Percentiles rank a stretch among this genome's conserved stretches.
phyloP scores from a whole-genome alignment of 2,329 filamentous ascomycete genomes.

The Sordariomycetes sp. region DNA sequence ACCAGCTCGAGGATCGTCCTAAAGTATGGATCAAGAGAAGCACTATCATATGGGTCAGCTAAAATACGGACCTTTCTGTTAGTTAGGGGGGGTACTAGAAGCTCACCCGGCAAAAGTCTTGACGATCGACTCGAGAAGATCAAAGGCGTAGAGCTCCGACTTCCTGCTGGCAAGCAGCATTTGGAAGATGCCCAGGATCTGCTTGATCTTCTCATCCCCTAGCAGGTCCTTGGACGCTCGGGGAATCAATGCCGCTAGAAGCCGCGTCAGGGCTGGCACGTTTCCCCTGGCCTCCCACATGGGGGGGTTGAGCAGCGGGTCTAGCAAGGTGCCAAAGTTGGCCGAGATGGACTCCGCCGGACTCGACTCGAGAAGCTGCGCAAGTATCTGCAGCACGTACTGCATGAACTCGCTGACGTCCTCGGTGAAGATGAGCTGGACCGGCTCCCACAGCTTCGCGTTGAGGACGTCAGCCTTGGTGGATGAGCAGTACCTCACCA shows the following conservation, averaged over 20 bases:
- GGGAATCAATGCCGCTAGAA: slow-evolving; percentile 75
- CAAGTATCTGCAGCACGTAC: slow-evolving; percentile 92
- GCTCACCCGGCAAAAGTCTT: slow-evolving; percentile 61
- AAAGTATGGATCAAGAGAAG: slow-evolving; percentile 65
- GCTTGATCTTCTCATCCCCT: slow-evolving; percentile 70
- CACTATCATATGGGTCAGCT: slow-evolving; percentile 25
- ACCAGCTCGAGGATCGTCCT: slow-evolving; percentile 70
- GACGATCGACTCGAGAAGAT: slow-evolving; percentile 75
- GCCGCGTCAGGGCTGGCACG: slow-evolving; percentile 77
- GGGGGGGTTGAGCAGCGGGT: slow-evolving; percentile 66
- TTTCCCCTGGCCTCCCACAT: slow-evolving; percentile 92
- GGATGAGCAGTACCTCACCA: slow-evolving; percentile 62
- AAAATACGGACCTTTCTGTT: background rate
- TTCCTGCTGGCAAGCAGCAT: slow-evolving; percentile 73
- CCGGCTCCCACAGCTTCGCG: slow-evolving; percentile 69
- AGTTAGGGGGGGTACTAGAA: background rate
- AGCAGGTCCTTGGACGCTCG: slow-evolving; percentile 64
- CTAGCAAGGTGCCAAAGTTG: slow-evolving; percentile 70
- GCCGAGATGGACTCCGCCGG: slow-evolving; percentile 67
- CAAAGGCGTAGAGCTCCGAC: slow-evolving; percentile 79
- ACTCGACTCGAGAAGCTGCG: slow-evolving; percentile 80
- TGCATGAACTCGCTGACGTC: slow-evolving; percentile 91
- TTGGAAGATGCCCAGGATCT: slow-evolving; percentile 92
- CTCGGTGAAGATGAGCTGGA: slow-evolving; percentile 67
- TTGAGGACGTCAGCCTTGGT: slow-evolving; percentile 66